Conservation (phyloP, 352 stramenopile species). For the Phytophthora chlamydospora region DNA sequence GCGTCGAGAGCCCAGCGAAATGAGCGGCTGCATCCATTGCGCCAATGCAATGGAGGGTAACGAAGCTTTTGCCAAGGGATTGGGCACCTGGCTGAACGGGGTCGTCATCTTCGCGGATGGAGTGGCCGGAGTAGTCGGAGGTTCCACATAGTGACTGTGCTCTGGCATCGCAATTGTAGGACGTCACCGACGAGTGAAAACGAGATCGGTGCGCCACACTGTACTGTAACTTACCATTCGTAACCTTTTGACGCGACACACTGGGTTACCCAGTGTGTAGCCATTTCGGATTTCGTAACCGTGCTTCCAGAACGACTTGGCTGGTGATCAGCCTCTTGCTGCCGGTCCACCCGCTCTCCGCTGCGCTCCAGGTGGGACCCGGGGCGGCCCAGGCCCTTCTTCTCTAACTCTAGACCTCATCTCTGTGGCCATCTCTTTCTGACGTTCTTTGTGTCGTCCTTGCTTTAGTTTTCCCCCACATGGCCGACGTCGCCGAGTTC, state of each 20-base stretch:
- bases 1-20: conserved; percentile 33
- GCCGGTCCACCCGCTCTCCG: conserved; percentile 1
- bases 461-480: conserved; percentile 14
- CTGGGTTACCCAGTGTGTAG: no score
- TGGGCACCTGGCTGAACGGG: conserved; percentile 26
- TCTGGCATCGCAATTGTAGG: no score
- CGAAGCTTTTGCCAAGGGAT: conserved; percentile 44
- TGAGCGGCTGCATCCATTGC: conserved; percentile 40
- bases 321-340: background rate
- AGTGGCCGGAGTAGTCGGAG: background rate
- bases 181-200: no score
- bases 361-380: conserved; percentile 6
- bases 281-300: no score
- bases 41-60: conserved; percentile 29
- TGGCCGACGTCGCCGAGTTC: conserved; percentile 56
- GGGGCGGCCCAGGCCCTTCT: background rate
- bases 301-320: no score
- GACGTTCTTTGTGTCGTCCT: background rate
- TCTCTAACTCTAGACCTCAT: background rate
- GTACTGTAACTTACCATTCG: no score
- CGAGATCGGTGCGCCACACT: no score
- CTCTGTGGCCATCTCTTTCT: no score
- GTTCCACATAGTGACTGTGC: conserved; percentile 4
- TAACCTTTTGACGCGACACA: no score
- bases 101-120: background rate